A percentile compares a stretch with the other conserved stretches of the same genome.
Evolutionary conservation across 208 protist genomes (phyloP).

Genomic region (Porcisia hertigi): DNA sequence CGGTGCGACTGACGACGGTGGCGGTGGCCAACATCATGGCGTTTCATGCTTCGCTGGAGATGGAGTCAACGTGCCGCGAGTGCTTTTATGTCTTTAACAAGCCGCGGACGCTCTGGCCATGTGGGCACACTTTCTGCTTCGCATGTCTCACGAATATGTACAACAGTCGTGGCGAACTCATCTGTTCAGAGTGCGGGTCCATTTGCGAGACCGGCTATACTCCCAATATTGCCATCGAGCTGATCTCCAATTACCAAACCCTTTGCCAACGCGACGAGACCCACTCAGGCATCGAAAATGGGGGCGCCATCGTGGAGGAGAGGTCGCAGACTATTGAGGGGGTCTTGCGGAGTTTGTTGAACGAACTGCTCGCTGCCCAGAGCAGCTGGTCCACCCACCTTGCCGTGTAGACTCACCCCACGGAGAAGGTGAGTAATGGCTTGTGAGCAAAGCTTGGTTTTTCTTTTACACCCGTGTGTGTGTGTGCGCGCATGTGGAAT

Average conservation of each 20-base stretch:
- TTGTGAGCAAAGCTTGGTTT: neutral
- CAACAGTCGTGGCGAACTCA: conserved; percentile 71
- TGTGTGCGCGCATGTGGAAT: neutral
- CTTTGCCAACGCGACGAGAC: conserved; percentile 28
- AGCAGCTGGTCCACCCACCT: conserved; percentile 28
- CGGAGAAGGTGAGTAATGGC: neutral
- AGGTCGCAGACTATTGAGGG: conserved; percentile 54
- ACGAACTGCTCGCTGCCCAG: conserved; percentile 63
- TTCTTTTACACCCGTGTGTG: neutral
- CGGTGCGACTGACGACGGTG: conserved; percentile 63
- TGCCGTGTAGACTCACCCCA: neutral
- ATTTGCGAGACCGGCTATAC: conserved; percentile 84
- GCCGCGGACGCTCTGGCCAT: conserved; percentile 86
- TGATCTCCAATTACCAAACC: conserved; percentile 81
- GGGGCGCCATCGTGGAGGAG: conserved; percentile 11
- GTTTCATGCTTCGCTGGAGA: conserved; percentile 83
- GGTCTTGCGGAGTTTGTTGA: conserved; percentile 63
- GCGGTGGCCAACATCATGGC: conserved; percentile 80
- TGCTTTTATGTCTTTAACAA: conserved; percentile 87
- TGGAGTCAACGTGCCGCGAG: conserved; percentile 87
- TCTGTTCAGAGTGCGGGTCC: conserved; percentile 86
- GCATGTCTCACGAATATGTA: conserved; percentile 77
- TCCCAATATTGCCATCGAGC: conserved; percentile 75
- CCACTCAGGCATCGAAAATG: conserved; percentile 2
- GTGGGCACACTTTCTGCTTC: conserved; percentile 89